These are phyloP conservation scores for Atalantia buxifolia DNA, from an alignment of 345 rosid genomes.

Conservation along the genomic window DNA sequence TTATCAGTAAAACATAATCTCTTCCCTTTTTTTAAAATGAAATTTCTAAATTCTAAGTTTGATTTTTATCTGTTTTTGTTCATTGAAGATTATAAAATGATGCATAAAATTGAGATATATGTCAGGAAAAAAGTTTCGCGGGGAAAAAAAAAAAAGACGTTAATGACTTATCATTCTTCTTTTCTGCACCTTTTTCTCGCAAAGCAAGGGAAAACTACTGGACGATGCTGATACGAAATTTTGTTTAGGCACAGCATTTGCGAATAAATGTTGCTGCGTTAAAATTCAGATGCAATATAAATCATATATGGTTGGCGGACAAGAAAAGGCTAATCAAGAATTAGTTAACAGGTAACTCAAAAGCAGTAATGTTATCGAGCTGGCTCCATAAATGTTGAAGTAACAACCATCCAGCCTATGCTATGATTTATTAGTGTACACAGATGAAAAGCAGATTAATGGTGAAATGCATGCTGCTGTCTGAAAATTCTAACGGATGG, in stretches of 20 bases:
- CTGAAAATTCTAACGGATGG: neutral
- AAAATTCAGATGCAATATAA: neutral
- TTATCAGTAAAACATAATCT: neutral
- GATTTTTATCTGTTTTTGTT: neutral
- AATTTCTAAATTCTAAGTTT: neutral
- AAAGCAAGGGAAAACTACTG: neutral
- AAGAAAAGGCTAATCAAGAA: neutral
- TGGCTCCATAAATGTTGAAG: constrained; percentile 9
- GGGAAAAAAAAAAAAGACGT: too few species aligned
- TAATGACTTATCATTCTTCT: too few species aligned
- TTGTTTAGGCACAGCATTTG: neutral
- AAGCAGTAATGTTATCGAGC: neutral
- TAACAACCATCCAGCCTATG: neutral
- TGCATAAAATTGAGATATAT: neutral
- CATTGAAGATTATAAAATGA: neutral
- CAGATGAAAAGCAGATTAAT: neutral
- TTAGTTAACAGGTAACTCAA: neutral
- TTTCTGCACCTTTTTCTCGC: neutral
- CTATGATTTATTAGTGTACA: neutral
- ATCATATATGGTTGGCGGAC: neutral
- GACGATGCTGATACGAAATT: neutral
- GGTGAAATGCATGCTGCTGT: neutral
- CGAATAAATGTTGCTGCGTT: neutral
- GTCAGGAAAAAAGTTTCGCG: neutral
- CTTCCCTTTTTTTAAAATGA: neutral